These are phyloP conservation scores for Eremochloa ophiuroides DNA, from an alignment of 176 grass and related monocot genomes.

Conservation along the genomic window DNA sequence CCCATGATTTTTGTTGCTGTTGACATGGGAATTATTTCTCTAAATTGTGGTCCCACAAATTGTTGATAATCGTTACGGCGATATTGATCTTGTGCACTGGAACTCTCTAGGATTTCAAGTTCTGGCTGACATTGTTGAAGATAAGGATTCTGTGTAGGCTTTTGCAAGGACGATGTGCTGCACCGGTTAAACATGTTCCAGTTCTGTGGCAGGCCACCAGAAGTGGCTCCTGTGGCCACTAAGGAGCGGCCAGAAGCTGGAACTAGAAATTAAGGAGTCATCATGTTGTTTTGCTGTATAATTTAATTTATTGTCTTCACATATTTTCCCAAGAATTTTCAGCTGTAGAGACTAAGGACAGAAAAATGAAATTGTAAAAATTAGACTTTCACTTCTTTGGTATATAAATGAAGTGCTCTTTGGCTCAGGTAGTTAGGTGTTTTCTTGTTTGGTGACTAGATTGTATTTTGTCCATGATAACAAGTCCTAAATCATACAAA, in stretches of 20 bases:
- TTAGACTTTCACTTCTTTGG: background rate
- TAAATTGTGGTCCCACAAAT: background rate
- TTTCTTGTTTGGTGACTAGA: no score
- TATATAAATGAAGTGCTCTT: background rate
- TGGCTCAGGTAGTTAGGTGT: no score
- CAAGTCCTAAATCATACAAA: background rate
- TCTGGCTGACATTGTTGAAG: slow-evolving; percentile 26
- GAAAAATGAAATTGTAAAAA: background rate
- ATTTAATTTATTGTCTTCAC: background rate
- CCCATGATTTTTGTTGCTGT: background rate
- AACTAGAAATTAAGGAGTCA: background rate
- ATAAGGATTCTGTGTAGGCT: slow-evolving; percentile 11
- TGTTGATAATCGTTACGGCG: background rate
- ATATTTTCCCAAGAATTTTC: no score
- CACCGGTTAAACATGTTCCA: background rate
- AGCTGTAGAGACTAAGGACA: no score
- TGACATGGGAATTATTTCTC: background rate
- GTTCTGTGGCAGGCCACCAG: background rate
- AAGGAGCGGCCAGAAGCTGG: background rate
- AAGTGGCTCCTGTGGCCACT: background rate
- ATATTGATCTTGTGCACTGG: background rate
- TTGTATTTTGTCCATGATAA: no score
- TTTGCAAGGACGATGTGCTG: background rate
- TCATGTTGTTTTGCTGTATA: background rate
- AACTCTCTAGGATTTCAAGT: slow-evolving; percentile 9